phyloP scores from a whole-genome alignment of 352 stramenopile species.

The Sclerospora graminicola region DNA sequence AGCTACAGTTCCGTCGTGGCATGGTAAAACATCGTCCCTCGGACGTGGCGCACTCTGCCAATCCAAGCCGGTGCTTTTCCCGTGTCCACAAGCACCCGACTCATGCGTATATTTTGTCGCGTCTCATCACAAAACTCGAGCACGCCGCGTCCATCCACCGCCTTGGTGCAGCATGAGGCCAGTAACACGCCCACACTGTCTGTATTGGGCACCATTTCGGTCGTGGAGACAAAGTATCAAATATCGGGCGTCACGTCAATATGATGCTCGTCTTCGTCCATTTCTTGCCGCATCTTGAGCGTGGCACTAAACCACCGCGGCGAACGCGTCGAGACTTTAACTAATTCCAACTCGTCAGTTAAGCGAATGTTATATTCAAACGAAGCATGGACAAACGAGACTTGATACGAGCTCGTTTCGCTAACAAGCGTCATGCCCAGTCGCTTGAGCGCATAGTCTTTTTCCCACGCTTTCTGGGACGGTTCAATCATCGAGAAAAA shows the following conservation, averaged over 20 bases:
- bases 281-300: slow-evolving; percentile 80
- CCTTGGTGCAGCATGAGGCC: slow-evolving; percentile 18
- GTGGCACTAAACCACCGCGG: slow-evolving; percentile 68
- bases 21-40: slow-evolving; percentile 33
- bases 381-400: too few species aligned
- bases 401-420: too few species aligned
- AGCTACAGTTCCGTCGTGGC: slow-evolving; percentile 21
- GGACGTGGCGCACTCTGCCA: slow-evolving; percentile 49
- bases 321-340: too few species aligned
- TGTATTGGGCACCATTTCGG: slow-evolving; percentile 39
- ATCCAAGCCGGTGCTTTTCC: slow-evolving; percentile 31
- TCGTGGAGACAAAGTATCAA: slow-evolving; percentile 65
- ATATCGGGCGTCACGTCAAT: too few species aligned
- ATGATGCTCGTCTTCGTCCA: too few species aligned
- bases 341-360: slow-evolving; percentile 40
- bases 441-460: slow-evolving; percentile 27
- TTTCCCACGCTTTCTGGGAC: slow-evolving; percentile 22
- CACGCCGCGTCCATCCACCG: too few species aligned
- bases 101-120: slow-evolving; percentile 54
- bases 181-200: slow-evolving; percentile 33
- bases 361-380: slow-evolving; percentile 62
- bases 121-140: too few species aligned
- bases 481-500: slow-evolving; percentile 65
- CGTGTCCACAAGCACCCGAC: slow-evolving; percentile 30
- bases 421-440: slow-evolving; percentile 33